These are phyloP conservation scores for Fonsecaea nubica DNA, from an alignment of 2,329 filamentous ascomycete species.

Conservation along the genomic window DNA sequence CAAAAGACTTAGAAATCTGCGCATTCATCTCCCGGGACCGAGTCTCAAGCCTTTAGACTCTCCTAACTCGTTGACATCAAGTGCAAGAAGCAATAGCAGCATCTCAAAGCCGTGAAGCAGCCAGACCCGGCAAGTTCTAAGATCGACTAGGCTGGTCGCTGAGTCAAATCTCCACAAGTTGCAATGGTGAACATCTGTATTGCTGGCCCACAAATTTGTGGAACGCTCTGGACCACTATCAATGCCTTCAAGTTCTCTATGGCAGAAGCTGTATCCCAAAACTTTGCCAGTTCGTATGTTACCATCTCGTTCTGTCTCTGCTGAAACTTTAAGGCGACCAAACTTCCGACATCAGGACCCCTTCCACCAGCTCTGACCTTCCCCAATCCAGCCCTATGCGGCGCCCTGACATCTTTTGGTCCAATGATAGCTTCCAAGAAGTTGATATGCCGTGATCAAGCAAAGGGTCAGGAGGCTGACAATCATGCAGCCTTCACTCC, in stretches of 20 bases:
- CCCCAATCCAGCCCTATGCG: constrained; percentile 4
- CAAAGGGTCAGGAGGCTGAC: constrained; percentile 5
- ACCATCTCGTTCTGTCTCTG: background rate
- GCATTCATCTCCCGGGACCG: background rate
- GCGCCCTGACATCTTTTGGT: background rate
- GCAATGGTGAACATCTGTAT: background rate
- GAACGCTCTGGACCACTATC: constrained; percentile 9
- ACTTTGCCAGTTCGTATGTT: background rate
- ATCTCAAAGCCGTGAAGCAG: background rate
- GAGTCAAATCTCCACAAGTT: constrained; percentile 11
- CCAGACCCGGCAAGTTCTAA: background rate
- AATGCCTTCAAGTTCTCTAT: background rate
- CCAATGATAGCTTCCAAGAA: constrained; percentile 4
- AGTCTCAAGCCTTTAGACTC: background rate
- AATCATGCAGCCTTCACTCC: constrained; percentile 6
- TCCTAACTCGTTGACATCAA: background rate
- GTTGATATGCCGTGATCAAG: background rate
- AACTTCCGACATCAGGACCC: constrained; percentile 9
- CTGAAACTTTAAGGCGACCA: constrained; percentile 14
- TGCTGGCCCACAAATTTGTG: background rate
- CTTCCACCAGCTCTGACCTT: constrained; percentile 4
- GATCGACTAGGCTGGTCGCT: background rate
- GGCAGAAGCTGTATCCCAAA: background rate
- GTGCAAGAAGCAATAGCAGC: background rate
- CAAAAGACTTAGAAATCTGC: background rate